These are phyloP conservation scores for Penicillium maclennaniae DNA, from an alignment of 495 filamentous ascomycete genomes.

Conservation along the genomic window DNA sequence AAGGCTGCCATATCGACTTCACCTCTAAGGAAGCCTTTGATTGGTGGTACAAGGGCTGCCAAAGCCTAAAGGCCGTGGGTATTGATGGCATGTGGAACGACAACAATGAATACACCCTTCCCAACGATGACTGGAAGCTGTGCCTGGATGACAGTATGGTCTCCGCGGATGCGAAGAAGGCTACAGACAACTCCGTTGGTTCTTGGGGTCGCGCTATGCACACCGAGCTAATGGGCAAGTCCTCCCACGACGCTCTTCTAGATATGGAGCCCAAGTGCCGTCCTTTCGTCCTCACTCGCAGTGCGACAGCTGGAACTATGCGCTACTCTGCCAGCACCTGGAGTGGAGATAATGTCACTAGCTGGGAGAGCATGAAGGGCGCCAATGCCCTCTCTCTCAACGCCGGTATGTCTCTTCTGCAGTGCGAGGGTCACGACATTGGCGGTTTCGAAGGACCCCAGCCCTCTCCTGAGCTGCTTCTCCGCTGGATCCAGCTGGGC, in stretches of 20 bases:
- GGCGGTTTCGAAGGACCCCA: conserved; percentile 70
- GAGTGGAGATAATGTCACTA: conserved; percentile 63
- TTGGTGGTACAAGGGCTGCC: conserved; percentile 66
- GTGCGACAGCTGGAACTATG: conserved; percentile 65
- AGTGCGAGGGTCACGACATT: conserved; percentile 68
- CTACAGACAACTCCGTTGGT: conserved; percentile 40
- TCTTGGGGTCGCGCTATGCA: conserved; percentile 62
- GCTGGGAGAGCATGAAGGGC: conserved; percentile 66
- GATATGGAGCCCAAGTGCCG: conserved; percentile 51
- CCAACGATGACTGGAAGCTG: conserved; percentile 59
- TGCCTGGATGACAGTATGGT: conserved; percentile 46
- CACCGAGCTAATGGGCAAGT: conserved; percentile 63
- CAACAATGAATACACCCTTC: conserved; percentile 69
- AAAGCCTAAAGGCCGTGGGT: conserved; percentile 54
- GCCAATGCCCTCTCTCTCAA: conserved; percentile 62
- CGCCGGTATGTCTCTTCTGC: conserved; percentile 59
- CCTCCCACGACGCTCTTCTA: conserved; percentile 59
- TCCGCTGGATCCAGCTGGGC: conserved; percentile 68
- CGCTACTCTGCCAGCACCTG: conserved; percentile 62
- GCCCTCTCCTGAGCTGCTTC: conserved; percentile 62
- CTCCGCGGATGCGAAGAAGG: conserved; percentile 28
- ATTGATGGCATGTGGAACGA: conserved; percentile 75
- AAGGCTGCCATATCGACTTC: conserved; percentile 69
- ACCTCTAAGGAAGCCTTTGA: conserved; percentile 58
- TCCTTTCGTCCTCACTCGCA: conserved; percentile 64